phyloP scores from a whole-genome alignment of 306 rosid genomes.

The Lathyrus aphaca region DNA sequence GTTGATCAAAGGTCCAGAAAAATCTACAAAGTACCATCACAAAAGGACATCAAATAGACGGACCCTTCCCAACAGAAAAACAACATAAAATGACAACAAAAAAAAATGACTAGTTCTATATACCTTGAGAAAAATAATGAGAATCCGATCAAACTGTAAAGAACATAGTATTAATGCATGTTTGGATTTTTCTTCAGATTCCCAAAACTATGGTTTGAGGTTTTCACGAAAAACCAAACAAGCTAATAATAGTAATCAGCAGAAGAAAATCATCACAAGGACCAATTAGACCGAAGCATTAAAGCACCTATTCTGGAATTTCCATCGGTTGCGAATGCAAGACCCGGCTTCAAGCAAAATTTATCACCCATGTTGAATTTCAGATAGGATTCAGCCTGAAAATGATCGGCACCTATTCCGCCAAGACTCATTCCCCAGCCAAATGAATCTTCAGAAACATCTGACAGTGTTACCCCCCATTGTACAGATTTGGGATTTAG shows the following conservation, averaged over 20 bases:
- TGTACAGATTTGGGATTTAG: constrained; percentile 50
- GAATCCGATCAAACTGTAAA: constrained; percentile 1
- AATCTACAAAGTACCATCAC: too few relatives aligned
- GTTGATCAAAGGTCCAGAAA: too few relatives aligned
- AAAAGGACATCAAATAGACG: too few relatives aligned
- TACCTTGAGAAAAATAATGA: constrained; percentile 9
- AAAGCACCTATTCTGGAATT: constrained; percentile 57
- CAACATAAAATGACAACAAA: neutral
- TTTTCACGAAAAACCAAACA: constrained; percentile 6
- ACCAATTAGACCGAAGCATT: constrained; percentile 78
- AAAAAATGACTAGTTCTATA: constrained; percentile 32
- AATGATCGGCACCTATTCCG: constrained; percentile 57
- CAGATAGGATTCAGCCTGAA: constrained; percentile 74
- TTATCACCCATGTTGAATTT: constrained; percentile 64
- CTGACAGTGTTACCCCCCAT: constrained; percentile 69
- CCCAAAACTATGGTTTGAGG: constrained; percentile 3
- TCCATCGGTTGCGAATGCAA: constrained; percentile 62
- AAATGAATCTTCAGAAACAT: constrained; percentile 69
- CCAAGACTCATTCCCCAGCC: constrained; percentile 83
- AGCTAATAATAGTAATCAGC: neutral
- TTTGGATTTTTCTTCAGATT: neutral
- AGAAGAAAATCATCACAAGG: constrained; percentile 48
- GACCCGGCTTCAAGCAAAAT: constrained; percentile 79
- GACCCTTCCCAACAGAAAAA: too few relatives aligned
- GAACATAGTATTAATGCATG: neutral